Evolutionary conservation across 495 filamentous ascomycete species (phyloP).

Genomic region (Evernia prunastri): DNA sequence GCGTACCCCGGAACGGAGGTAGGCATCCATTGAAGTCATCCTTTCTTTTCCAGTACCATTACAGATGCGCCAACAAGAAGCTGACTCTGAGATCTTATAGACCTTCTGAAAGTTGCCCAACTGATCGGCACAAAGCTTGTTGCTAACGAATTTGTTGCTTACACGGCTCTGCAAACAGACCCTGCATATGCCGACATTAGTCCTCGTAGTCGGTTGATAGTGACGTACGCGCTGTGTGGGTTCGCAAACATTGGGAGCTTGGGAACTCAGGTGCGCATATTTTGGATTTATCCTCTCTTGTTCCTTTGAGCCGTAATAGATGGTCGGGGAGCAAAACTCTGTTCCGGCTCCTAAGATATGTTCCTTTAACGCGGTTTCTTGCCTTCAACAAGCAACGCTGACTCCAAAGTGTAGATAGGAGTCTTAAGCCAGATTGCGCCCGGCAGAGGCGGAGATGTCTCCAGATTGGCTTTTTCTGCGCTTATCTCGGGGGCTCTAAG

Average conservation of each 20-base stretch:
- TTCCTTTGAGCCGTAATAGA: no score
- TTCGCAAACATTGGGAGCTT: slow-evolving; percentile 78
- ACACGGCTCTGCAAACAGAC: slow-evolving; percentile 43
- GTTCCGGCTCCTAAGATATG: no score
- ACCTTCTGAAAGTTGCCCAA: slow-evolving; percentile 62
- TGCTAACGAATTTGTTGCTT: slow-evolving; percentile 64
- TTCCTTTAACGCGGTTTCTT: no score
- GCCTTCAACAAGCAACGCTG: no score
- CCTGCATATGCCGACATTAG: slow-evolving; percentile 49
- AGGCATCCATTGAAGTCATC: neutral
- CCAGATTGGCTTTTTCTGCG: slow-evolving; percentile 66
- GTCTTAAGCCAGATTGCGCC: slow-evolving; percentile 78
- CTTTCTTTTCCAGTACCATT: neutral
- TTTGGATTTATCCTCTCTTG: no score
- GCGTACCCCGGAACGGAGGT: slow-evolving; percentile 59
- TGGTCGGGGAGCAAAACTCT: no score
- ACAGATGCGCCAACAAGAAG: neutral
- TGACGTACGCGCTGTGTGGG: slow-evolving; percentile 39
- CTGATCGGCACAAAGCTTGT: slow-evolving; percentile 82
- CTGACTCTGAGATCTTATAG: neutral
- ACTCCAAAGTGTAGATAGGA: no score
- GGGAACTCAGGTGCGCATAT: no score
- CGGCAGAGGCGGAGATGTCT: slow-evolving; percentile 63
- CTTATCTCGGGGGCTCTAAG: slow-evolving; percentile 71
- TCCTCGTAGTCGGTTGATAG: slow-evolving; percentile 39